Evolutionary conservation across 495 filamentous ascomycete genomes (phyloP).

Genomic region (Podospora pseudocomata): DNA sequence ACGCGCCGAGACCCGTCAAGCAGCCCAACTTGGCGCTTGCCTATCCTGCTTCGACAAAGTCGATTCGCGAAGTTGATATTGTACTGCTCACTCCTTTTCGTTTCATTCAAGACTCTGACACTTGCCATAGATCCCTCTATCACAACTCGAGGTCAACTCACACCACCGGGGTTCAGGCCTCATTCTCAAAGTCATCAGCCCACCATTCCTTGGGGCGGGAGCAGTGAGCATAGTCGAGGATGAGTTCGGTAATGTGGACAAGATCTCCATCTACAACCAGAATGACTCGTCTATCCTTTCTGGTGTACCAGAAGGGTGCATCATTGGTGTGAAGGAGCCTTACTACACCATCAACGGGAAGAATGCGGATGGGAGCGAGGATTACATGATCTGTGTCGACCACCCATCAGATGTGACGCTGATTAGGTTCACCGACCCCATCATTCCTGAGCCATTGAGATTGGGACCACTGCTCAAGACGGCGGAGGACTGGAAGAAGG

Average conservation of each 20-base stretch:
- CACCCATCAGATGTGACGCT: conserved; percentile 48
- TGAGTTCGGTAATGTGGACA: conserved; percentile 42
- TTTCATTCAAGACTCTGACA: neutral
- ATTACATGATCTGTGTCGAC: conserved; percentile 50
- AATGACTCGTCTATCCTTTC: conserved; percentile 37
- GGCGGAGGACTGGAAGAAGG: conserved; percentile 33
- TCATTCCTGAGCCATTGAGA: conserved; percentile 28
- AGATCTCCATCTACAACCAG: conserved; percentile 48
- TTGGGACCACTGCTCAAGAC: conserved; percentile 31
- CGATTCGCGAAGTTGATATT: conserved; percentile 34
- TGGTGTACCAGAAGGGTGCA: conserved; percentile 28
- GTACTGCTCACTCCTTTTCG: conserved; percentile 13
- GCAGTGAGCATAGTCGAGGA: conserved; percentile 51
- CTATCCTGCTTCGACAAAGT: conserved; percentile 34
- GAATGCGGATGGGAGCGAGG: conserved; percentile 35
- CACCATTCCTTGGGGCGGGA: conserved; percentile 39
- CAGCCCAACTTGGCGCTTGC: conserved; percentile 31
- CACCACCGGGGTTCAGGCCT: conserved; percentile 49
- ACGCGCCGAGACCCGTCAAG: conserved; percentile 34
- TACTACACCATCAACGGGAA: conserved; percentile 43
- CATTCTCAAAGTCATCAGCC: conserved; percentile 42
- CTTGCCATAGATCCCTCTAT: conserved; percentile 28
- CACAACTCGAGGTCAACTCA: conserved; percentile 43
- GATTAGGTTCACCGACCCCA: conserved; percentile 23
- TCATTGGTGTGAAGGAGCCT: conserved; percentile 52